Conservation (phyloP, 75 land plant genomes). For the Isoetes taiwanensis region DNA sequence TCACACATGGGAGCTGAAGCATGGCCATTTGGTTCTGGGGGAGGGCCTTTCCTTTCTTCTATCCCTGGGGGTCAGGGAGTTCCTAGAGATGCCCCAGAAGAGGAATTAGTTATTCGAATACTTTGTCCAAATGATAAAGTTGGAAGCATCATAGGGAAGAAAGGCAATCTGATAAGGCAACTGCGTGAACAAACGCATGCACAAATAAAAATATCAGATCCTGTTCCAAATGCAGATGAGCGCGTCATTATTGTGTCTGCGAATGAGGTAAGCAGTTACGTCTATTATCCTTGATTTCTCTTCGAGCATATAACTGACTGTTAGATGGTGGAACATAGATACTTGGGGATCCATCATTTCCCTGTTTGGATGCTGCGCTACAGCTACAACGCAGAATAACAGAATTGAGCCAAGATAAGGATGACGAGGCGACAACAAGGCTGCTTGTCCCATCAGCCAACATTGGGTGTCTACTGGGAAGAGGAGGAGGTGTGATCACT, state of each 20-base stretch:
- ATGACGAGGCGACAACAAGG: constrained; percentile 26
- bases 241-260: constrained; percentile 57
- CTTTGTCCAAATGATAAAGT: constrained; percentile 53
- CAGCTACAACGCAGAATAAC: constrained; percentile 44
- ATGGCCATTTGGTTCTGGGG: constrained; percentile 9
- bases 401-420: constrained; percentile 23
- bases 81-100: constrained; percentile 19
- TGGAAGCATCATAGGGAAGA: constrained; percentile 80
- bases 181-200: constrained; percentile 66
- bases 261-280: constrained; percentile 30
- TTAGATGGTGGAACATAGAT: not conserved
- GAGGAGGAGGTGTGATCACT: constrained; percentile 58
- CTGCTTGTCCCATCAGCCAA: constrained; percentile 63
- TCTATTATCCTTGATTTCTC: not conserved
- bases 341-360: not conserved
- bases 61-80: constrained; percentile 11
- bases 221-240: constrained; percentile 44
- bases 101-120: constrained; percentile 39
- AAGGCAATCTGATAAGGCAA: constrained; percentile 42
- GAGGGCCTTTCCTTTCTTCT: constrained; percentile 11
- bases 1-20: no score
- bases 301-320: not conserved
- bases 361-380: constrained; percentile 45
- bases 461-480: constrained; percentile 72
- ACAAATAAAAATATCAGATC: constrained; percentile 54